Evolutionary conservation across 192 early-diverging fungal genomes (phyloP).

Genomic region (Umbelopsis sp.): DNA sequence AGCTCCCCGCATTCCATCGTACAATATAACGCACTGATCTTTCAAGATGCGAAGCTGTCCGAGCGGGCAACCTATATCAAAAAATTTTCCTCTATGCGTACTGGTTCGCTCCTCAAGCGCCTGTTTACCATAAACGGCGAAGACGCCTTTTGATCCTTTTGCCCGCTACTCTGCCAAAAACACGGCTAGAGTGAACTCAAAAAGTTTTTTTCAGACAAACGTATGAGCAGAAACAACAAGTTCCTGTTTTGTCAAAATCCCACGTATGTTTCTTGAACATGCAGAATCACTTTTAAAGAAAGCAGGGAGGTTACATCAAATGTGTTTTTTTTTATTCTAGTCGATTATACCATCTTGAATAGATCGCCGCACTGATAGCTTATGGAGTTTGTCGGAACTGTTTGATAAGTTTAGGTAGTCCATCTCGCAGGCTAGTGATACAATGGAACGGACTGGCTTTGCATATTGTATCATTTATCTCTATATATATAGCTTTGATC

Average conservation of each 20-base stretch:
- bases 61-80: conserved; percentile 10
- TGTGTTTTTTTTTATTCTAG: neutral
- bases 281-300: too few relatives aligned
- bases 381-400: conserved; percentile 12
- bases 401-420: neutral
- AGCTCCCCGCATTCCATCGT: neutral
- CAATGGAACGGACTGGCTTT: too few relatives aligned
- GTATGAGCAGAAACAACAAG: neutral
- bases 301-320: neutral
- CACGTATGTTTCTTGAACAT: too few relatives aligned
- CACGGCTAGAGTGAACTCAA: too few relatives aligned
- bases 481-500: too few relatives aligned
- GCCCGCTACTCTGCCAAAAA: too few relatives aligned
- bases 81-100: neutral
- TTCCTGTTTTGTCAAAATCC: too few relatives aligned
- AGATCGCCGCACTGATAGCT: conserved; percentile 2
- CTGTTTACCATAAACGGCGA: conserved; percentile 15
- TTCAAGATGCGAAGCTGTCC: conserved; percentile 16
- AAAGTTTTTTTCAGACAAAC: neutral
- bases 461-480: too few relatives aligned
- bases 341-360: neutral
- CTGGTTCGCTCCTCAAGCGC: neutral
- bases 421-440: too few relatives aligned
- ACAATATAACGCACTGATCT: conserved; percentile 16
- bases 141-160: neutral